Evolutionary conservation across 805 yeast species (phyloP).

Genomic region (Starmerella cellae): DNA sequence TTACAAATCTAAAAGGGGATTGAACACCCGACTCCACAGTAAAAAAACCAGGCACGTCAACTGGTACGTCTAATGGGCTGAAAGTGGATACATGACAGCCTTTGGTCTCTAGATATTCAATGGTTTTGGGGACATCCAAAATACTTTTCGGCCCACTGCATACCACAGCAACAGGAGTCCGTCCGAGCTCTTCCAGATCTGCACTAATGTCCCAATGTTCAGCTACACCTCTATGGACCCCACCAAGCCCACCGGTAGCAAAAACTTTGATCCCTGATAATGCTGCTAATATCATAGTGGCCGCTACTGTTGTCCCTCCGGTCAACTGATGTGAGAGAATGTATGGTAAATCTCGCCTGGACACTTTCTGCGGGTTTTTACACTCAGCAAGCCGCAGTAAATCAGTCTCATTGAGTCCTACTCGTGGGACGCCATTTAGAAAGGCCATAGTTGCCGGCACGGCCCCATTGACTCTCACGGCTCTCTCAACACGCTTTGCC

Average conservation of each 20-base stretch:
- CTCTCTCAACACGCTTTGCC: constrained; percentile 55
- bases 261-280: constrained; percentile 68
- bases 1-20: constrained; percentile 54
- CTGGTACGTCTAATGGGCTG: constrained; percentile 37
- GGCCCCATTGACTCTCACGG: constrained; percentile 49
- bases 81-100: constrained; percentile 74
- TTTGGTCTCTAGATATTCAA: constrained; percentile 80
- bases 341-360: constrained; percentile 66
- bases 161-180: constrained; percentile 78
- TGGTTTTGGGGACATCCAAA: constrained; percentile 62
- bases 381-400: constrained; percentile 38
- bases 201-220: constrained; percentile 70
- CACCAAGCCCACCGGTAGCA: constrained; percentile 91
- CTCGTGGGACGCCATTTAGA: constrained; percentile 53
- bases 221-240: constrained; percentile 73
- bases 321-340: constrained; percentile 48
- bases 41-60: constrained; percentile 64
- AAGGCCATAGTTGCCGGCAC: constrained; percentile 81
- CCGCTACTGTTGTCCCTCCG: constrained; percentile 87
- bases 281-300: constrained; percentile 71
- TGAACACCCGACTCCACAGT: constrained; percentile 57
- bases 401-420: constrained; percentile 45
- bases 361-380: constrained; percentile 41
- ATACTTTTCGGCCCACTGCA: constrained; percentile 88
- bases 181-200: constrained; percentile 70